phyloP scores from a whole-genome alignment of 768 basidiomycete genomes.

The Glaciozyma martinii region DNA sequence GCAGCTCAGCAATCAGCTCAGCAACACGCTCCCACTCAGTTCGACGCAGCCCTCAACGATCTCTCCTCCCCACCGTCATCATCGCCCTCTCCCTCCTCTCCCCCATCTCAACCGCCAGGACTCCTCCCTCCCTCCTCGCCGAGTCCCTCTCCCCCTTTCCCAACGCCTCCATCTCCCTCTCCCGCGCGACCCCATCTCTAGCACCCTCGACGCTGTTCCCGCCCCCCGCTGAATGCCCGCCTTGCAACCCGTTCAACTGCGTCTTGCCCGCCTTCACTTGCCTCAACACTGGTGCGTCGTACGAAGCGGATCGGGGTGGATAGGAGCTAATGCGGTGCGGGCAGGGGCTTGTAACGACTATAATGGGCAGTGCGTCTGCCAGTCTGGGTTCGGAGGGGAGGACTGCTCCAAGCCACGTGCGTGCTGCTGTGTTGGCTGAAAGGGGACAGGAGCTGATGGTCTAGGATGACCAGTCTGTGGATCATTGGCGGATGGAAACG shows the following conservation, averaged over 20 bases:
- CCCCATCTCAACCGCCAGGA: neutral
- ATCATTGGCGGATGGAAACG: conserved; percentile 80
- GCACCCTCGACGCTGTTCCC: neutral
- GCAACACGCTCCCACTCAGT: neutral
- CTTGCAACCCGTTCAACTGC: conserved; percentile 71
- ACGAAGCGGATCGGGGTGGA: neutral
- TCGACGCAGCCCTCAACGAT: too few relatives aligned
- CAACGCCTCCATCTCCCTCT: conserved; percentile 1
- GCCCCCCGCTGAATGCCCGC: conserved; percentile 19
- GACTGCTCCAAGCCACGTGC: conserved; percentile 86
- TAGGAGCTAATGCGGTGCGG: neutral
- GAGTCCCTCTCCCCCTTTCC: conserved; percentile 15
- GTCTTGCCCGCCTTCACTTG: conserved; percentile 82
- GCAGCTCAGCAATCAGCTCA: neutral
- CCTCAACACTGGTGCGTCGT: conserved; percentile 50
- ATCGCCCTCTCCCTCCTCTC: neutral
- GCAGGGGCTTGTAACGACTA: conserved; percentile 74
- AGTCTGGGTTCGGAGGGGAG: conserved; percentile 93
- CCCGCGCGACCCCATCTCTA: neutral
- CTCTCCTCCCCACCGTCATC: neutral
- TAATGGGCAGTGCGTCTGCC: conserved; percentile 93
- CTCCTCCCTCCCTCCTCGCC: conserved; percentile 1
- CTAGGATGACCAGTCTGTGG: conserved; percentile 61
- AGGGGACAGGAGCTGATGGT: neutral
- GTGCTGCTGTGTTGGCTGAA: conserved; percentile 37